phyloP scores from a whole-genome alignment of 257 asterid genomes.

The Paulownia fortunei region DNA sequence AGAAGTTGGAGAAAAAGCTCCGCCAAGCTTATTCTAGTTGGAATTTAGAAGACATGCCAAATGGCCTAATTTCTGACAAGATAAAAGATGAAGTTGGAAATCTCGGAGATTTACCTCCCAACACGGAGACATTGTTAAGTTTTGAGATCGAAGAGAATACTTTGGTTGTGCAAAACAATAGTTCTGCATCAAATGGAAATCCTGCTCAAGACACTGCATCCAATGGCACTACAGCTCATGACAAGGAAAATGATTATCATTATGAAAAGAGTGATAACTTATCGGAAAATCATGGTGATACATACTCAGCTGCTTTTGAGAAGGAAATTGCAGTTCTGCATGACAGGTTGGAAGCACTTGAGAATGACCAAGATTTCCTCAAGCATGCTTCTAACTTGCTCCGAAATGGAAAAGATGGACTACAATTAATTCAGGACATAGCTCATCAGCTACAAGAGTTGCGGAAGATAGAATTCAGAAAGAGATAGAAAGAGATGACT shows the following conservation, averaged over 20 bases:
- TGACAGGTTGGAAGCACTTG: constrained; percentile 58
- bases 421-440: constrained; percentile 51
- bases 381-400: constrained; percentile 49
- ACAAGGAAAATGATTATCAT: constrained; percentile 28
- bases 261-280: constrained; percentile 23
- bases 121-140: constrained; percentile 11
- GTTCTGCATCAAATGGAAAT: constrained; percentile 29
- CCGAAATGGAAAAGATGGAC: constrained; percentile 54
- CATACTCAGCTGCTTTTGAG: constrained; percentile 32
- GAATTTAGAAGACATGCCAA: constrained; percentile 29
- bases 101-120: constrained; percentile 17
- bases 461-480: constrained; percentile 23
- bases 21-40: constrained; percentile 37
- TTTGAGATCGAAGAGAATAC: constrained; percentile 38
- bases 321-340: constrained; percentile 48
- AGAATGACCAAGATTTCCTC: constrained; percentile 49
- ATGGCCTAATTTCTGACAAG: constrained; percentile 34
- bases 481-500: constrained; percentile 14
- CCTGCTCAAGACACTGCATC: constrained; percentile 7
- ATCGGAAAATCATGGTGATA: constrained; percentile 30
- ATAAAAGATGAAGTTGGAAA: constrained; percentile 21
- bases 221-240: background rate
- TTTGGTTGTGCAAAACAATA: constrained; percentile 15
- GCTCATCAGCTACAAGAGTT: constrained; percentile 57
- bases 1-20: constrained; percentile 48